Conservation (phyloP, 805 yeast species). For the Blastobotrys muscicola region DNA sequence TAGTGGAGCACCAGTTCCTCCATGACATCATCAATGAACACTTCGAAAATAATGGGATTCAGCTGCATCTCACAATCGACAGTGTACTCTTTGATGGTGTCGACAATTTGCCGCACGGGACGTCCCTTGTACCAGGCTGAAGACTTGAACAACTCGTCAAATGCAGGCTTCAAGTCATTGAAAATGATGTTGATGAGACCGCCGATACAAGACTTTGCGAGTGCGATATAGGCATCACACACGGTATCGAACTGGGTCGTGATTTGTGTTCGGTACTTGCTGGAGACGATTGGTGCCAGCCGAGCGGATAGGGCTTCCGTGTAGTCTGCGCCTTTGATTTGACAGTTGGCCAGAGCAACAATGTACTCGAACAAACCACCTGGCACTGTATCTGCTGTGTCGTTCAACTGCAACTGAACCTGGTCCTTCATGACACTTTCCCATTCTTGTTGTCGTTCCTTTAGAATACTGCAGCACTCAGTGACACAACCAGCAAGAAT, state of each 20-base stretch:
- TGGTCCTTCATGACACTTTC: slow-evolving; percentile 45
- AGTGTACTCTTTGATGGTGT: slow-evolving; percentile 68
- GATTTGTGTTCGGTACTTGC: slow-evolving; percentile 52
- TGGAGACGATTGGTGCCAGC: slow-evolving; percentile 55
- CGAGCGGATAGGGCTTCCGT: slow-evolving; percentile 61
- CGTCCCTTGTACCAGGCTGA: slow-evolving; percentile 58
- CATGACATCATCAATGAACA: slow-evolving; percentile 43
- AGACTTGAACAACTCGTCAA: slow-evolving; percentile 47
- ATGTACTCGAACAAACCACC: slow-evolving; percentile 75
- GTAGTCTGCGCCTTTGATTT: slow-evolving; percentile 59
- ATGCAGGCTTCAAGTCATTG: slow-evolving; percentile 59
- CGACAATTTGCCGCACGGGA: slow-evolving; percentile 53
- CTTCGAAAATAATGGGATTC: slow-evolving; percentile 45
- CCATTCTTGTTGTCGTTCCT: slow-evolving; percentile 57
- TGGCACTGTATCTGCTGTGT: slow-evolving; percentile 39
- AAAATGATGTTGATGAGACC: slow-evolving; percentile 52
- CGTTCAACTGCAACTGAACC: slow-evolving; percentile 28
- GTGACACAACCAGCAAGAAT: slow-evolving; percentile 71
- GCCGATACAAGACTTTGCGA: slow-evolving; percentile 55
- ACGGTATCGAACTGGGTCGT: slow-evolving; percentile 48
- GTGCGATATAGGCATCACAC: slow-evolving; percentile 71
- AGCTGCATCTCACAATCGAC: slow-evolving; percentile 48
- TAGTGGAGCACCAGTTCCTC: slow-evolving; percentile 44
- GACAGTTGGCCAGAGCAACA: slow-evolving; percentile 79
- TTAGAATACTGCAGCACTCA: slow-evolving; percentile 54